Base-by-base conservation (phyloP, 306 rosid genomes). In the Morella rubra region DNA sequence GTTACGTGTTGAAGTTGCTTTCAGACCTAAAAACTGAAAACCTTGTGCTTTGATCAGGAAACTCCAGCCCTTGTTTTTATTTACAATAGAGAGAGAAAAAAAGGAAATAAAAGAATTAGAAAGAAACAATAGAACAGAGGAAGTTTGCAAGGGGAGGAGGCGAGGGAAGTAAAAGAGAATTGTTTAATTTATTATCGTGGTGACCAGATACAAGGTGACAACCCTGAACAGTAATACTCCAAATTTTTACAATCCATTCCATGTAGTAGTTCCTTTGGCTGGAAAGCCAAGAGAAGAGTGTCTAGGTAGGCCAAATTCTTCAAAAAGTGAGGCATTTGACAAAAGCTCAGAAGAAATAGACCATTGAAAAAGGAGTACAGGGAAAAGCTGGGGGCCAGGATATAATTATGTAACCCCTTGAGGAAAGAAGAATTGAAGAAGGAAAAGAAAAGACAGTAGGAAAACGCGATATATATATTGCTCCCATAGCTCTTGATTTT, bases 401-500 rank as follows among this genome's bases (percentile, higher is more conserved):
- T 19, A 52, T 41, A 37, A 19, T 3, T 53, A 72, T 45, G 12
- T 59, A 44, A 46, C 22, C 15, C 40, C 42, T 19, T 53, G 0
- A 76, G 73, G 69, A 24, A 55, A 52, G 32, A 52, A 12, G 54
- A 79, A 12, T 3, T 45, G 41, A 59, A 51, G 54, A 9, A 66
- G 53, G 76, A 59, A 22, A 76, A 46, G 40, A 3, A 52, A 44
- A 59, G 15, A 15, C 1, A 18, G 2, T 11, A 69, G n/a, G 22
- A 24, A 24, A 24, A 24, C 27, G 27, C 1, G 1, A 1, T 0
- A 24, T 24, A 24, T 24, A 24, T 24, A 24, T 24, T 24, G 27
- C 27, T 90, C 32, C 90, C 96, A 83, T 83, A 86, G 85, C 96
- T 86, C 79, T 94, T 94, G 73, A 94, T 87, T 84, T 87, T 87